phyloP scores from a whole-genome alignment of 495 filamentous ascomycete genomes.

The Talaromyces adpressus region DNA sequence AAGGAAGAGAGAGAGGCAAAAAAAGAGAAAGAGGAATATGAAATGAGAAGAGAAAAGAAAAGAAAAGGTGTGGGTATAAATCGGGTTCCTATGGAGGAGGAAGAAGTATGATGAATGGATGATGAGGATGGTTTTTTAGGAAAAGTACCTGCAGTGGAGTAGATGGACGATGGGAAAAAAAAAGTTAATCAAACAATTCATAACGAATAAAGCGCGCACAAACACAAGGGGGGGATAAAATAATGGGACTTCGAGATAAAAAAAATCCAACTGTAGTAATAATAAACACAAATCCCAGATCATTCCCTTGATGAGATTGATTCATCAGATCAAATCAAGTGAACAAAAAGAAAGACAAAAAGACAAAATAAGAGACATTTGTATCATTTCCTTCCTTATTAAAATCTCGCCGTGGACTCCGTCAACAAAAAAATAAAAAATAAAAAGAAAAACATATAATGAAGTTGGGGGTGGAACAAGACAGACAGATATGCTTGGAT shows the following conservation, averaged over 20 bases:
- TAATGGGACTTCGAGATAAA: not conserved
- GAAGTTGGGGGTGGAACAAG: not conserved
- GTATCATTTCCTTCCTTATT: slow-evolving; percentile 5
- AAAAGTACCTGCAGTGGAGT: not conserved
- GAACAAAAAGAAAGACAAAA: not conserved
- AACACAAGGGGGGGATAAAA: not conserved
- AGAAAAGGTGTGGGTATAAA: slow-evolving; percentile 4
- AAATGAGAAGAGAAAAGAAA: slow-evolving; percentile 17
- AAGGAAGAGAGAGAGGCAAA: not conserved
- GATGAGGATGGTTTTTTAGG: not conserved
- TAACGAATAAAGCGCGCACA: not conserved
- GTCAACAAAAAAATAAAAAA: not conserved
- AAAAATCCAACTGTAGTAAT: not conserved
- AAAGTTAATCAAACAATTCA: not conserved
- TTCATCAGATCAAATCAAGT: not conserved
- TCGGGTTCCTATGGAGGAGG: not conserved
- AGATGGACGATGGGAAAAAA: not conserved
- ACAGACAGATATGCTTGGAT: not conserved
- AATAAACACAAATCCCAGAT: not conserved
- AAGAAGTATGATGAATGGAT: not conserved
- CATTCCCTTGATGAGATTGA: not conserved
- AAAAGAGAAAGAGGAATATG: slow-evolving; percentile 16
- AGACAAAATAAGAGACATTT: slow-evolving; percentile 3
- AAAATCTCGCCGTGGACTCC: slow-evolving; percentile 2
- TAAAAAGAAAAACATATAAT: not conserved